These are phyloP conservation scores for Phytomonas sp. DNA, from an alignment of 208 protist genomes.

Conservation along the genomic window DNA sequence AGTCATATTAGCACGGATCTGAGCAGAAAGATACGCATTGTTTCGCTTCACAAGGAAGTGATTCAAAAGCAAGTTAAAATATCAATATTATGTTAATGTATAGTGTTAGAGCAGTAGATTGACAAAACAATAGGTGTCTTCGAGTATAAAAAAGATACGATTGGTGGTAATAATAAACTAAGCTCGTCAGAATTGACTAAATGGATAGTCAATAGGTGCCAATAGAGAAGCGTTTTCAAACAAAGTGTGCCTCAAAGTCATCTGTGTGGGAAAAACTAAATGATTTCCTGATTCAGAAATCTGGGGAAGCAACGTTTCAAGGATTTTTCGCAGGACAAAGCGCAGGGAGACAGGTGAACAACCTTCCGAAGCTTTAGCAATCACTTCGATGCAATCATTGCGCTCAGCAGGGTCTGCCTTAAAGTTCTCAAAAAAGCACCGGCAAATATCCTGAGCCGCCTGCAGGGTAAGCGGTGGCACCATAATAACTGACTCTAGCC, in stretches of 20 bases:
- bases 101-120: neutral
- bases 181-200: neutral
- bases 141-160: neutral
- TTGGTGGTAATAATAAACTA: neutral
- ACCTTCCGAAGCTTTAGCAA: constrained; percentile 19
- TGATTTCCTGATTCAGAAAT: neutral
- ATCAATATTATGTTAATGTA: neutral
- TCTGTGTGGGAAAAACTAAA: neutral
- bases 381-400: neutral
- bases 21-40: neutral
- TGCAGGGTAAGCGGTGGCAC: constrained; percentile 48
- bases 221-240: neutral
- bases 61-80: neutral
- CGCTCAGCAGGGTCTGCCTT: neutral
- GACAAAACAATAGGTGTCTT: neutral
- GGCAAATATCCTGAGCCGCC: constrained; percentile 38
- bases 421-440: constrained; percentile 52
- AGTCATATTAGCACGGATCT: neutral
- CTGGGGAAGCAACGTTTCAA: constrained; percentile 28
- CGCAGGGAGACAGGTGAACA: constrained; percentile 41
- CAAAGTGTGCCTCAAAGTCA: neutral
- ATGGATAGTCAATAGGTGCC: neutral
- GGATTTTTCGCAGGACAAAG: constrained; percentile 45
- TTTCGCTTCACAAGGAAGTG: neutral
- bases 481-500: constrained; percentile 72